Base-by-base conservation (phyloP, 2,329 filamentous ascomycete genomes). In the Diaporthe sp. region DNA sequence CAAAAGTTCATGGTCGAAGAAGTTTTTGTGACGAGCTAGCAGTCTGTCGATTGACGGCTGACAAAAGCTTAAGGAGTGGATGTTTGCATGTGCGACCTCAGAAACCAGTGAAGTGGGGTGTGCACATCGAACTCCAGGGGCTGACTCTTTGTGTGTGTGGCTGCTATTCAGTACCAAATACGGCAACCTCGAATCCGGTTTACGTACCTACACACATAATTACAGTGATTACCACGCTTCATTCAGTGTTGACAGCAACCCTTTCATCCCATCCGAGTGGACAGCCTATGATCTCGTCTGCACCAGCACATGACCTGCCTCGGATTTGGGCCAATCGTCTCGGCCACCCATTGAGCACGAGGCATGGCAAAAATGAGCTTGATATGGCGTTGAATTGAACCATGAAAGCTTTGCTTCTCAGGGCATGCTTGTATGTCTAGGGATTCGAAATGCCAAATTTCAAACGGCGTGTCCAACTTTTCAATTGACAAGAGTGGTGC, bases 111-210 rank as follows among this genome's bases (percentile, higher is more conserved):
- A 25, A 44, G 58, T 62, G 37, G 58, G 37, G 39, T 19, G n/a
- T 10, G 37, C 34, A 28, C n/a, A 8, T n/a, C 19, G n/a, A 62
- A 13, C 6, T n/a, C n/a, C 7, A 19, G 57, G 57, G 22, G 34
- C 31, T 61, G 44, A 22, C 44, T 49, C 58, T 62, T 62, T 62
- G 58, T 44, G 19, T 28, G 58, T 25, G 13, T 44, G 39, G 58
- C 58, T 61, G 57, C 34, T 61, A 61, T 61, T 62, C 58, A 62
- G 39, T 7, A 42, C 58, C n/a, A 42, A 42, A 42, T 61, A 13
- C 22, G 57, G 57, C 22, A 39, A 42, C 2, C 10, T 61, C 17
- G 22, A 61, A 39, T 8, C 1, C 2, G 28, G 13, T 55, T 31
- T 31, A 55, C 31, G 31, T 60, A n/a, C 22, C 8, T 60, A 19